Conservation (phyloP, 2,329 filamentous ascomycete genomes). For the Penicillium sp. region DNA sequence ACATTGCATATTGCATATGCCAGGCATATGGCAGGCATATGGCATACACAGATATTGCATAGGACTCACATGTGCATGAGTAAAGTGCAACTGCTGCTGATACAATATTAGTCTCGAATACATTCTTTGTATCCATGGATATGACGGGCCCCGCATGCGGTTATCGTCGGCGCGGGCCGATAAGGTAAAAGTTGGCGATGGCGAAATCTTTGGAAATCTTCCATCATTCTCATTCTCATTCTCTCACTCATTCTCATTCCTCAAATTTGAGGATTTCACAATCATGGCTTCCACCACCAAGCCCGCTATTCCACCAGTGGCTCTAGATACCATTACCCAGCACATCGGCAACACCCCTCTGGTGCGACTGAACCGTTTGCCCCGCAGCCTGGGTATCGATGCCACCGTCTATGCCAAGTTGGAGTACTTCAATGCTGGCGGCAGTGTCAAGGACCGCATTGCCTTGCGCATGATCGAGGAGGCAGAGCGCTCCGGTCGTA, state of each 20-base stretch:
- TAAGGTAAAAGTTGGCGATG: constrained; percentile 8
- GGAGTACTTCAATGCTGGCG: constrained; percentile 89
- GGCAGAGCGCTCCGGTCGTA: constrained; percentile 82
- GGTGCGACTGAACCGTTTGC: constrained; percentile 86
- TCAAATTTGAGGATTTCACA: background rate
- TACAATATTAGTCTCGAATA: too few relatives aligned
- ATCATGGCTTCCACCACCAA: constrained; percentile 47
- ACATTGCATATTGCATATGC: too few relatives aligned
- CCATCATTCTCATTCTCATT: background rate
- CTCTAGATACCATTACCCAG: constrained; percentile 67
- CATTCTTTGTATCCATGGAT: too few relatives aligned
- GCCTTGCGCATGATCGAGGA: constrained; percentile 96
- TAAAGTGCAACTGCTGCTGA: too few relatives aligned
- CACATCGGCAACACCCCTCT: constrained; percentile 96
- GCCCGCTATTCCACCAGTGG: constrained; percentile 51
- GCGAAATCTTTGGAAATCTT: constrained; percentile 10
- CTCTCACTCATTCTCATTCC: background rate
- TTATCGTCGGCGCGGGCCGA: constrained; percentile 22
- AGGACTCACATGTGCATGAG: too few relatives aligned
- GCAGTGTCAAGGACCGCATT: constrained; percentile 91
- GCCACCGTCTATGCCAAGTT: constrained; percentile 86
- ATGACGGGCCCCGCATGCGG: constrained; percentile 8
- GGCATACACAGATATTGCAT: too few relatives aligned
- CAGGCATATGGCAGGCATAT: too few relatives aligned
- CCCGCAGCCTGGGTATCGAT: constrained; percentile 82